A percentile compares a stretch with the other conserved stretches of the same genome.
These are phyloP conservation scores for Curvularia hawaiiensis DNA, from an alignment of 2,329 filamentous ascomycete species.

Conservation along the genomic window DNA sequence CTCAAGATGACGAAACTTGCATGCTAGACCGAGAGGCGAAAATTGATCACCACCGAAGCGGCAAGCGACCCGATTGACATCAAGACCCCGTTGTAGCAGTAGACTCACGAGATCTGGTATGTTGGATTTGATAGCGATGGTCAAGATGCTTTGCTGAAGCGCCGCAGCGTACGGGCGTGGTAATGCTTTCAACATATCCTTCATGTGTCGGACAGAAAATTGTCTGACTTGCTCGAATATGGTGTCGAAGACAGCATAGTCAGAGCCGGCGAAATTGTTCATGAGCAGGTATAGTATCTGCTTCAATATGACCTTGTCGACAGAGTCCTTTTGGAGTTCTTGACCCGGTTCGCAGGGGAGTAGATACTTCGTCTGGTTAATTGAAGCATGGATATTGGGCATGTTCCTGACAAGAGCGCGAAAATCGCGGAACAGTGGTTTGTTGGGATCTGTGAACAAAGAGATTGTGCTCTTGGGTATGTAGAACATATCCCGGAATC, in stretches of 20 bases:
- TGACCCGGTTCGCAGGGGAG: slow-evolving; percentile 6
- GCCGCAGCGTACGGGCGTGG: slow-evolving; percentile 9
- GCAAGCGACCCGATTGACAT: neutral
- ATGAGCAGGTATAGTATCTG: slow-evolving; percentile 15
- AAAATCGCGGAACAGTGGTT: neutral
- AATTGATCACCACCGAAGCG: neutral
- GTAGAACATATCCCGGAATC: neutral
- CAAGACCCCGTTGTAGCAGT: neutral
- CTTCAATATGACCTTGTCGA: slow-evolving; percentile 9
- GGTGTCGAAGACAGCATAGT: slow-evolving; percentile 7
- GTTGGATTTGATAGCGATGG: slow-evolving; percentile 14
- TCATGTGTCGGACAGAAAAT: slow-evolving; percentile 8
- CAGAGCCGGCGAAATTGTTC: slow-evolving; percentile 12
- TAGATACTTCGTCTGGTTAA: neutral
- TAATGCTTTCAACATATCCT: slow-evolving; percentile 5
- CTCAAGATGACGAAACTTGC: neutral
- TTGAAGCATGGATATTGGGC: neutral
- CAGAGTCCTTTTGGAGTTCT: slow-evolving; percentile 6
- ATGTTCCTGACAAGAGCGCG: neutral
- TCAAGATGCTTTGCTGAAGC: slow-evolving; percentile 15
- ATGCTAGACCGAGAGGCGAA: slow-evolving; percentile 1
- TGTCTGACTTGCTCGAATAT: slow-evolving; percentile 14
- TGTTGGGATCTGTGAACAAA: neutral
- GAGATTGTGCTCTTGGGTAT: neutral
- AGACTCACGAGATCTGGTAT: slow-evolving; percentile 1